Evolutionary conservation across 1,139 yeast genomes (phyloP), one percentile per base, ranked within the genome.

Genomic region (Kluyveromyces sp.): DNA sequence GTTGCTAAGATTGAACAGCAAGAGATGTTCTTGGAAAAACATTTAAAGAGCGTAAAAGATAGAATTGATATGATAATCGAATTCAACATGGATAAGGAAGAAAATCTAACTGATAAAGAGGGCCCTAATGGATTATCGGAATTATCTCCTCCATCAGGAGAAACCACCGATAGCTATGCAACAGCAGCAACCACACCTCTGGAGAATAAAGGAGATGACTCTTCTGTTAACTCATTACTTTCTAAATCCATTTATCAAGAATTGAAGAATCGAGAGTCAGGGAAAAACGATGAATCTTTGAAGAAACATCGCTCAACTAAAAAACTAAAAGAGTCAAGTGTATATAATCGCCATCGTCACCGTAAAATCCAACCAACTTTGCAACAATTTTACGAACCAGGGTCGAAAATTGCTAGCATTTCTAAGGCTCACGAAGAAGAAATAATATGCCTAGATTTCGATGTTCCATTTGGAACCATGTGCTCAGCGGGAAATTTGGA

Each of bases 401-500:
- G 87, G 2, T 71, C 79, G 40, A 65, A 65, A 39, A 79, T 82
- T 39, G 62, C 69, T 37, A 62, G 70, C n/a, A 66, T 79, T 37
- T 59, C 69, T n/a, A 46, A 51, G 21, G 81, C 81, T 0, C 85
- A 80, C 53, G 66, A 69, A 3, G 78, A 73, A 42, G 53, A 73
- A 2, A 68, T 83, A 27, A 73, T 77, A 1, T 71, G 78, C 34
- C 59, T 83, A 47, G 88, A 79, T 54, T 81, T 82, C 60, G 87
- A 82, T 57, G 69, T 74, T 37, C 89, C 89, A 10, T 82, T 80
- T 62, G 88, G 88, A 2, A 78, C 79, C 1, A 60, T 82, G 64
- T 92, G 89, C 3, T 77, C 92, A 10, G 89, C 96, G 0, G 62
- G 59, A 2, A 78, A 89, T 3, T 69, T 81, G 56, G 96, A 88